Evolutionary conservation across 108 stramenopile species (phyloP).

Genomic region (Fragilariopsis cylindrus): DNA sequence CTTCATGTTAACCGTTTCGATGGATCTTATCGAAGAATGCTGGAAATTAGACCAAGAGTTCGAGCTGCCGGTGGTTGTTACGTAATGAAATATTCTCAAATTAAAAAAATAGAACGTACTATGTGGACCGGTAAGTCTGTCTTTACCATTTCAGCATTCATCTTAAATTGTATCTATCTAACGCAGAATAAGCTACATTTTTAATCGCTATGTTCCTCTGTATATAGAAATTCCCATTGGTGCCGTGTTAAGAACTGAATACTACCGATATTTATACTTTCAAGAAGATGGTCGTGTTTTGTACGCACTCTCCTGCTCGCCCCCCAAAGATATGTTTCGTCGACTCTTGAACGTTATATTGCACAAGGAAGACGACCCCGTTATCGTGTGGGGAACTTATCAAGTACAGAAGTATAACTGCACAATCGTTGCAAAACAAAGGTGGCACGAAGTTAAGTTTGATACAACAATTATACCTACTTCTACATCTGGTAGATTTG

Average conservation of each 20-base stretch:
- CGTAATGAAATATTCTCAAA: constrained; percentile 59
- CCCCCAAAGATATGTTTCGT: constrained; percentile 76
- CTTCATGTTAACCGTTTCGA: constrained; percentile 67
- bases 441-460: constrained; percentile 52
- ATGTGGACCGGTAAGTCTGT: constrained; percentile 84
- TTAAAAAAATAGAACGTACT: constrained; percentile 71
- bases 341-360: constrained; percentile 52
- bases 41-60: constrained; percentile 72
- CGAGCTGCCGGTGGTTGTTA: constrained; percentile 76
- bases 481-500: constrained; percentile 47
- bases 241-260: constrained; percentile 73
- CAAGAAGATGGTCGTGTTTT: constrained; percentile 82
- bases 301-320: constrained; percentile 67
- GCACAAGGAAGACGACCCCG: constrained; percentile 36
- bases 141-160: constrained; percentile 70
- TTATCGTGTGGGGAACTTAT: constrained; percentile 73
- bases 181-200: too few relatives aligned
- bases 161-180: constrained; percentile 14
- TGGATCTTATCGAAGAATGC: constrained; percentile 71
- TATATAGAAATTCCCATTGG: constrained; percentile 83
- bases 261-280: constrained; percentile 76
- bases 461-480: constrained; percentile 55
- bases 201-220: constrained; percentile 19
- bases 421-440: constrained; percentile 57
- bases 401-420: constrained; percentile 60